Evolutionary conservation across 441 rosid species (phyloP).

Genomic region (Lepidium campestre): DNA sequence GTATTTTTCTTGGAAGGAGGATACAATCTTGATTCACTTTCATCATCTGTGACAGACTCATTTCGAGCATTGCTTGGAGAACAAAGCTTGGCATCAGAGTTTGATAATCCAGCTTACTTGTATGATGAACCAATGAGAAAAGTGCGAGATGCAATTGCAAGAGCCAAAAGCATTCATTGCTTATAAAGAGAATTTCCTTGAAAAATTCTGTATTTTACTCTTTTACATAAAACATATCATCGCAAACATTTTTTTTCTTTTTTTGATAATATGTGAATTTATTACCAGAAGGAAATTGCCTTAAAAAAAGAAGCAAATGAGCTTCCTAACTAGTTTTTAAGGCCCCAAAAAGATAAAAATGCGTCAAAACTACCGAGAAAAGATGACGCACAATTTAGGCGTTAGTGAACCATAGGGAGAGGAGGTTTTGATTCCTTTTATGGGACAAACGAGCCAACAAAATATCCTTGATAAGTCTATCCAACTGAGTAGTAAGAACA

Average conservation of each 20-base stretch:
- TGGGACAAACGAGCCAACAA: too few species aligned
- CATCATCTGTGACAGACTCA: constrained; percentile 82
- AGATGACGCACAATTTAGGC: too few species aligned
- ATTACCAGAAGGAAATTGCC: background rate
- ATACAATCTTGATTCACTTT: constrained; percentile 82
- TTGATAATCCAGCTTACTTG: constrained; percentile 74
- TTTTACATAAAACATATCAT: too few species aligned
- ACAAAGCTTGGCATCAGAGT: constrained; percentile 62
- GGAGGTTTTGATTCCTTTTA: too few species aligned
- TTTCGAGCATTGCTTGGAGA: constrained; percentile 88
- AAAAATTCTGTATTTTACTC: background rate
- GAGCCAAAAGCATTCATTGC: constrained; percentile 65
- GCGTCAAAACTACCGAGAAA: too few species aligned
- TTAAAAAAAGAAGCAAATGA: too few species aligned
- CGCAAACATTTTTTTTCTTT: too few species aligned
- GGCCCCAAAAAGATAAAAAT: too few species aligned
- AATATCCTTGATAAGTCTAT: too few species aligned
- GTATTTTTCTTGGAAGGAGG: constrained; percentile 95
- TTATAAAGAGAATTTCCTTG: constrained; percentile 28
- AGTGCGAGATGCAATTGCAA: constrained; percentile 72
- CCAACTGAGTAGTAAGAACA: too few species aligned
- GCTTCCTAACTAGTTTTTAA: too few species aligned
- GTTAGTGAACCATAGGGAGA: too few species aligned
- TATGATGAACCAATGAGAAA: constrained; percentile 75
- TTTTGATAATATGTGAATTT: background rate